Evolutionary conservation across 805 yeast genomes (phyloP).

Genomic region (Saccharomycopsis sp.): DNA sequence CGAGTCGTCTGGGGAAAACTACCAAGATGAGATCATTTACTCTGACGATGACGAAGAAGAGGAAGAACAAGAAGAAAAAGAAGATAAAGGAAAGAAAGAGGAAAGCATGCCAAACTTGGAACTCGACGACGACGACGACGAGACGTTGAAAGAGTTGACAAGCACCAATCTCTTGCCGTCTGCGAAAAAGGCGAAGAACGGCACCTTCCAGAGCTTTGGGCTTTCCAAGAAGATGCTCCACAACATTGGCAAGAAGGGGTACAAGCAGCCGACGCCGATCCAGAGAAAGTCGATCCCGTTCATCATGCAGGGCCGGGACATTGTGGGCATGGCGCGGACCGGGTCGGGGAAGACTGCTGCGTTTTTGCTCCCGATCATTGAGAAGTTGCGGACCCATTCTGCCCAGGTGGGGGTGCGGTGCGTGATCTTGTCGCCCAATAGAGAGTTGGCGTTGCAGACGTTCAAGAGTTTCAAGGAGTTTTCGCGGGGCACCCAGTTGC

Average conservation of each 20-base stretch:
- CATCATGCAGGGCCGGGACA: constrained; percentile 79
- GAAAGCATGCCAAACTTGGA: constrained; percentile 41
- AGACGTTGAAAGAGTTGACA: constrained; percentile 39
- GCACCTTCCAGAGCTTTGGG: constrained; percentile 87
- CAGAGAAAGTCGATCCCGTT: constrained; percentile 93
- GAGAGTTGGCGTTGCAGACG: constrained; percentile 95
- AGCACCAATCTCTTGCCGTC: constrained; percentile 31
- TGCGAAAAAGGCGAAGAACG: constrained; percentile 57
- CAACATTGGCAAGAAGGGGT: constrained; percentile 78
- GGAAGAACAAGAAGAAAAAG: constrained; percentile 19
- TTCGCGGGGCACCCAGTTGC: constrained; percentile 70
- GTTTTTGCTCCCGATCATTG: constrained; percentile 82
- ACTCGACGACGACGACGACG: constrained; percentile 42
- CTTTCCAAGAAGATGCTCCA: constrained; percentile 59
- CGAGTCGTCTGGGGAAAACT: constrained; percentile 26
- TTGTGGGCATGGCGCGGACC: constrained; percentile 99
- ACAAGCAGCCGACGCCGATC: constrained; percentile 93
- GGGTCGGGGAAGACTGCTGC: constrained; percentile 99
- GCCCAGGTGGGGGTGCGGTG: constrained; percentile 88
- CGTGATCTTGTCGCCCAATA: constrained; percentile 81
- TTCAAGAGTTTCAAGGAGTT: constrained; percentile 83
- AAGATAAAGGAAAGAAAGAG: constrained; percentile 19
- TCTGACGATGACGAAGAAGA: constrained; percentile 24
- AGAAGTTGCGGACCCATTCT: constrained; percentile 70
- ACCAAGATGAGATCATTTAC: constrained; percentile 37